Base-by-base conservation (phyloP, 768 basidiomycete genomes). In the Termitomyces sp. region DNA sequence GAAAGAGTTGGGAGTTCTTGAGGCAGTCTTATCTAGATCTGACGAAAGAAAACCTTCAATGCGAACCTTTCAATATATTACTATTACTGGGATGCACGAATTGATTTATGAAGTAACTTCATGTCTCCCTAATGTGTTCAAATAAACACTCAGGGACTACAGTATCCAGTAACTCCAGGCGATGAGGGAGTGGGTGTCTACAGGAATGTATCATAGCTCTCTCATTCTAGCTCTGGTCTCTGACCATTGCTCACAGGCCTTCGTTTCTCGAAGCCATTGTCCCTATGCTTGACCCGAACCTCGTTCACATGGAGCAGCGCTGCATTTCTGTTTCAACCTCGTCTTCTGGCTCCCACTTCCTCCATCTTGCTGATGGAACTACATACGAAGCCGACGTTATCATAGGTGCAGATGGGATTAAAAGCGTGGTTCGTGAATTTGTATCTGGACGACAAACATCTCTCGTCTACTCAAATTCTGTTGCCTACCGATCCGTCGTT, bases 341-440 rank as follows among this genome's bases (percentile, higher is more conserved):
- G 13, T 55, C 66, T 10, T 69, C 70, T 8, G 70, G 69, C 5
- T 67, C 66, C 2, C 67, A 74, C 6, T 60, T 72, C 6, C 65
- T 85, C 5, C 71, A 74, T 32, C 85, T 85, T 60, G 64, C 75
- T 10, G 84, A 85, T 61, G 80, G 79, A 6, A 78, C 76, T 13
- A 73, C 69, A 0, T 70, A 79, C 57, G 74, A 77, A 61, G 71
- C 80, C 3, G 79, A 83, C 55, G 63, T 84, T 6, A 71, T 85
- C 5, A 69, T 85, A 43, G 82, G 81, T 62, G 78, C 79, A 3
- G 82, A 84, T 59, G 82, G 82, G 8, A 72, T 79, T 51, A 85
- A 80, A 68, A 85, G 83, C 62, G 62, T 68, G 5, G 67, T 75
- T n/a, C 77, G 82, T 35, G 62, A 61, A 40, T 71, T 69, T 55